Conservation (phyloP, 2,329 filamentous ascomycete genomes). For the Cryphonectria radicalis region DNA sequence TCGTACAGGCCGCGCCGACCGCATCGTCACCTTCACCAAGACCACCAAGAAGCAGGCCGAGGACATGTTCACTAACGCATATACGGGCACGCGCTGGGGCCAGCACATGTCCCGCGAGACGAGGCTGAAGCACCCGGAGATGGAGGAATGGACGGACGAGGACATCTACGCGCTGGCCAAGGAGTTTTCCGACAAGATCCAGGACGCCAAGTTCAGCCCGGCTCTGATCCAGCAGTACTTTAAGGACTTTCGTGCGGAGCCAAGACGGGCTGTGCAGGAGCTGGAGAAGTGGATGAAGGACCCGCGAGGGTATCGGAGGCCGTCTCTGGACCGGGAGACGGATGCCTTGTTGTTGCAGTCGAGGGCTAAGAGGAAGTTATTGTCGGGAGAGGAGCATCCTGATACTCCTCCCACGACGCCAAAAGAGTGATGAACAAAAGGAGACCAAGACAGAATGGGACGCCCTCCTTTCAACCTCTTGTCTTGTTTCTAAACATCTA, state of each 20-base stretch:
- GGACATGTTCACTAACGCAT: constrained; percentile 26
- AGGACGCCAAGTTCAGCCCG: constrained; percentile 22
- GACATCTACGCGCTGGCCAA: constrained; percentile 19
- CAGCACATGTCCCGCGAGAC: constrained; percentile 16
- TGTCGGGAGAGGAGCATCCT: neutral
- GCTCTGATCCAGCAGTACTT: constrained; percentile 28
- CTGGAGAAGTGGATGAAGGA: constrained; percentile 23
- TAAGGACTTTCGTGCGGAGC: constrained; percentile 28
- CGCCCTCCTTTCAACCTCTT: neutral
- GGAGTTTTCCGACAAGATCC: constrained; percentile 19
- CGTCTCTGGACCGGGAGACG: neutral
- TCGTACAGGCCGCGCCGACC: constrained; percentile 23
- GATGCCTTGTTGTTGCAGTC: neutral
- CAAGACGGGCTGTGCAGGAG: constrained; percentile 21
- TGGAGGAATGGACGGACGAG: constrained; percentile 25
- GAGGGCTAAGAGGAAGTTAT: neutral
- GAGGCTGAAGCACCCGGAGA: constrained; percentile 15
- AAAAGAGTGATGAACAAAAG: neutral
- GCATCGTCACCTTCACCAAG: constrained; percentile 25
- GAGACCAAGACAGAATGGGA: neutral
- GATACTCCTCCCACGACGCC: neutral
- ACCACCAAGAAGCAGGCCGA: constrained; percentile 22
- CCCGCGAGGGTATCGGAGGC: constrained; percentile 23
- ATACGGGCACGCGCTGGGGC: constrained; percentile 23
- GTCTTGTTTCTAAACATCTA: neutral